Conservation (phyloP, 805 yeast genomes). For the Yarrowia sp. region DNA sequence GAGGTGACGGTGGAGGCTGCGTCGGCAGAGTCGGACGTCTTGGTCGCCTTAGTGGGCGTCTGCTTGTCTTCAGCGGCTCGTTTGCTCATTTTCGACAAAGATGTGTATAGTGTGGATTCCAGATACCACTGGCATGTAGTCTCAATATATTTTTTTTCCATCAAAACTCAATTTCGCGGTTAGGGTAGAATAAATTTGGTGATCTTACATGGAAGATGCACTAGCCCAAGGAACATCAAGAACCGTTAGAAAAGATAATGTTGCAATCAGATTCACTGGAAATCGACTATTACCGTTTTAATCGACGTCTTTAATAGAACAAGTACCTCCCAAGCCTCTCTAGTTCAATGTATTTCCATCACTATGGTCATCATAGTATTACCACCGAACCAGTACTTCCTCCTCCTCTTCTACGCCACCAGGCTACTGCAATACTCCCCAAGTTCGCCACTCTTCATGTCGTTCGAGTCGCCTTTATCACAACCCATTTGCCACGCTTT, state of each 20-base stretch:
- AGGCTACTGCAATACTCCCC: not conserved
- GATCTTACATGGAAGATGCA: not conserved
- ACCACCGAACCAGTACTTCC: too few species aligned
- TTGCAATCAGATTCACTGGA: too few species aligned
- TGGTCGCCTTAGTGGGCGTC: not conserved
- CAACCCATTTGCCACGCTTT: not conserved
- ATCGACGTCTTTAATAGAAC: too few species aligned
- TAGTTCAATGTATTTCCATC: too few species aligned
- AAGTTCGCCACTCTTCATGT: not conserved
- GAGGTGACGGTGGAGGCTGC: not conserved
- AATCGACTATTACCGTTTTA: too few species aligned
- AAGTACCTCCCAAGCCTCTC: too few species aligned
- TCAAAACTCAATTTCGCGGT: not conserved
- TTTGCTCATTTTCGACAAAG: not conserved
- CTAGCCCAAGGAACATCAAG: too few species aligned
- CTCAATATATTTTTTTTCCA: not conserved
- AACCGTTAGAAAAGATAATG: too few species aligned
- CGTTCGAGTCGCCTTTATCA: not conserved
- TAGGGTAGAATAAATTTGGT: not conserved
- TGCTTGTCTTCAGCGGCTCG: conserved; percentile 10
- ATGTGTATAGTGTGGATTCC: not conserved
- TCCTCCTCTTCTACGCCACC: not conserved
- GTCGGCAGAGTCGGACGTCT: not conserved
- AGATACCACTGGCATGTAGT: not conserved
- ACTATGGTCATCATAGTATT: too few species aligned